Base-by-base conservation (phyloP, 179 eudicot genomes). In the Beta lomatogona region DNA sequence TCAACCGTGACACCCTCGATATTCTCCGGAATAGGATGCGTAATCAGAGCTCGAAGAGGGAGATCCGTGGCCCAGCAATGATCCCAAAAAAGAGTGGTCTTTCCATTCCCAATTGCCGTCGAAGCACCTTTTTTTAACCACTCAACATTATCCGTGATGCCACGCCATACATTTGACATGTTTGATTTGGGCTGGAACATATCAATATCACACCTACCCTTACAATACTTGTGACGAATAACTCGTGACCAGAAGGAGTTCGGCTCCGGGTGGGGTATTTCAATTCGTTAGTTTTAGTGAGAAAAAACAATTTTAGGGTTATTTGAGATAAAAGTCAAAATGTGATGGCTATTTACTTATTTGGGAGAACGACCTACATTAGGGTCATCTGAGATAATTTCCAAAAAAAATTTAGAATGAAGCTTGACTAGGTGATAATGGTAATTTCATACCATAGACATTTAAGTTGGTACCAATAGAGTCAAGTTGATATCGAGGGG, bases 1-100 rank as follows among this genome's bases (percentile, higher is more conserved):
- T 4, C 64, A 0, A 59, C 64, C 9, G 64, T 59, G 0, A 10
- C 64, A 0, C 64, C 25, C 0, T 22, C 25, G 1, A 59, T 7
- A 0, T n/a, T 22, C 22, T 18, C 0, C 0, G 64, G 25, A 2
- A 59, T 0, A 19, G 22, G 22, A 0, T 18, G 2, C 6, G 9
- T 19, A 4, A 59, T 8, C 0, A 59, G 1, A 6, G 0, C 22
- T 0, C 25, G 1, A 0, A 59, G 25, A 1, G 64, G 64, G 0
- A 0, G 2, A 1, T 19, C 2, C 19, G 64, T 4, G 9, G 0
- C 25, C 64, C 22, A 59, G 4, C 5, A 4, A 8, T n/a, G 64
- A n/a, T 59, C 22, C 64, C 25, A 59, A 19, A 59, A 59, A 0
- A 59, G 64, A 4, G 28, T 59, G 0, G 4, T 19, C 19, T 2